These are phyloP conservation scores for Avena atlantica DNA, from an alignment of 176 grass and related monocot species.

Conservation along the genomic window DNA sequence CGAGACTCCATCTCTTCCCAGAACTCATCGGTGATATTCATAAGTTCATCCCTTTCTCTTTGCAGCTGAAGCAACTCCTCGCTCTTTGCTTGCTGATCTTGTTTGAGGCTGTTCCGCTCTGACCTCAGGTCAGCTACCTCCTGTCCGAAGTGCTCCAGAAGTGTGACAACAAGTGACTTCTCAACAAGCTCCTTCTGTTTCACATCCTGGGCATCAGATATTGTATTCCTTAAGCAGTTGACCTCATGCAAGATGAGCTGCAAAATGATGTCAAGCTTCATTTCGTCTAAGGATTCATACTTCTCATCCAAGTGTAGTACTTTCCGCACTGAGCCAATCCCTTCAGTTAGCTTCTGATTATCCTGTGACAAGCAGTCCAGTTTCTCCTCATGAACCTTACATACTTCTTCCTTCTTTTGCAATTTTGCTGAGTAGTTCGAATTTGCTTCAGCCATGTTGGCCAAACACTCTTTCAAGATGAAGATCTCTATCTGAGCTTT, in stretches of 20 bases:
- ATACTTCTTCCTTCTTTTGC: constrained; percentile 49
- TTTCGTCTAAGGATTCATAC: constrained; percentile 67
- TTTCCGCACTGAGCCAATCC: constrained; percentile 59
- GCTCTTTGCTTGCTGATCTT: constrained; percentile 54
- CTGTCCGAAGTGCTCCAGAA: constrained; percentile 85
- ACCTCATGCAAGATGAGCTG: constrained; percentile 92
- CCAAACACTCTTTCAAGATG: constrained; percentile 65
- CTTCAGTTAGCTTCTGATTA: constrained; percentile 69
- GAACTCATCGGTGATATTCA: constrained; percentile 60
- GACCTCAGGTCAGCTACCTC: constrained; percentile 77
- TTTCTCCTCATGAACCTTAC: constrained; percentile 65
- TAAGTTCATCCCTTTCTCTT: constrained; percentile 58
- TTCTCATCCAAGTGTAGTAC: constrained; percentile 75
- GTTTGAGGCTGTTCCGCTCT: constrained; percentile 61
- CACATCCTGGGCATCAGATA: constrained; percentile 78
- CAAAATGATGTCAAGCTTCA: constrained; percentile 81
- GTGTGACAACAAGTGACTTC: constrained; percentile 82
- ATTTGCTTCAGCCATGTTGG: constrained; percentile 49
- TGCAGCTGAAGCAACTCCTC: constrained; percentile 58
- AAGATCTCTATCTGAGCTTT: constrained; percentile 82
- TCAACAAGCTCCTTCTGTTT: constrained; percentile 82
- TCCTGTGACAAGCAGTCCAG: constrained; percentile 55
- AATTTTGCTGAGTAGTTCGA: constrained; percentile 34
- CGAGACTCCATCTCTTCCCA: constrained; percentile 60
- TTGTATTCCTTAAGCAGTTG: constrained; percentile 55